Percentiles rank a stretch among this genome's conserved stretches.
phyloP scores from a whole-genome alignment of 2,329 filamentous ascomycete species.

The Colletotrichum tropicale region DNA sequence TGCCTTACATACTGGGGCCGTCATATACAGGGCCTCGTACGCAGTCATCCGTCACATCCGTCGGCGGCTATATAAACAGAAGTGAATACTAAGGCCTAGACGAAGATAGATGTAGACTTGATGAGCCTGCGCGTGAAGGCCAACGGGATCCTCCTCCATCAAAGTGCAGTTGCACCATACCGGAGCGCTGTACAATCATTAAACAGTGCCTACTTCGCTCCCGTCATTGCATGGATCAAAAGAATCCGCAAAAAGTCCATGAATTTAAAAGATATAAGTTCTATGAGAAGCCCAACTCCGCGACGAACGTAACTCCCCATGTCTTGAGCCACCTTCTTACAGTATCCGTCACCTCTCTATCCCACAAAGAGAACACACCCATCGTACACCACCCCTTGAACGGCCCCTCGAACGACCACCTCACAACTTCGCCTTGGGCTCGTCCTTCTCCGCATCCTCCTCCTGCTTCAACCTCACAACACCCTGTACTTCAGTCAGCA shows the following conservation, averaged over 20 bases:
- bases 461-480: slow-evolving; percentile 55
- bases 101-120: accelerated
- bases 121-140: accelerated
- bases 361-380: neutral
- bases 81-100: accelerated
- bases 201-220: no score
- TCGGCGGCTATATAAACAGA: accelerated
- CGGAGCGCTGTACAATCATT: no score
- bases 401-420: neutral
- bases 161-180: neutral
- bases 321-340: neutral
- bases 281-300: neutral
- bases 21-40: neutral
- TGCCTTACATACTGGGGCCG: accelerated
- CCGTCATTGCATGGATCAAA: no score
- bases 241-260: neutral
- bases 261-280: neutral
- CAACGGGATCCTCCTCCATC: neutral
- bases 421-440: slow-evolving; percentile 38
- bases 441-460: slow-evolving; percentile 32
- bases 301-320: neutral
- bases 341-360: neutral
- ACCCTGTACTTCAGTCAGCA: slow-evolving; percentile 41
- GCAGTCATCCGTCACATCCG: neutral
- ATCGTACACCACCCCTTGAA: neutral